phyloP scores from a whole-genome alignment of 1,284 basidiomycete genomes.

The Fomes fomentarius region DNA sequence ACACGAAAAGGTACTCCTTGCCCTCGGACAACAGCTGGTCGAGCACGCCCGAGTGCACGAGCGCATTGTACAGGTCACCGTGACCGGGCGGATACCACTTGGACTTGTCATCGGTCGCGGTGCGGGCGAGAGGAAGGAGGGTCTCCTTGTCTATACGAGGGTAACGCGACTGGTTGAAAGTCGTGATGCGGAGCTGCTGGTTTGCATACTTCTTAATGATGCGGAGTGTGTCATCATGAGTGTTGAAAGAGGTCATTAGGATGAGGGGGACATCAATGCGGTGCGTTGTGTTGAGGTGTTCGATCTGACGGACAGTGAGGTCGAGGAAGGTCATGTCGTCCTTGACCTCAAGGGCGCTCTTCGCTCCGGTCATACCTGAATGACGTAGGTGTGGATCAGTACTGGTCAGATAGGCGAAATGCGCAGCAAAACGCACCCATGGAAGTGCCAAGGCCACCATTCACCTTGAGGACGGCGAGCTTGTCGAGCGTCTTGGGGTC shows the following conservation, averaged over 20 bases:
- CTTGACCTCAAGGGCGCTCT: slow-evolving; percentile 91
- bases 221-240: slow-evolving; percentile 94
- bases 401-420: neutral
- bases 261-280: slow-evolving; percentile 93
- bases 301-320: slow-evolving; percentile 95
- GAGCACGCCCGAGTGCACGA: slow-evolving; percentile 94
- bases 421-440: slow-evolving; percentile 67
- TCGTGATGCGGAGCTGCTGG: slow-evolving; percentile 94
- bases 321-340: slow-evolving; percentile 99
- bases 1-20: slow-evolving; percentile 99
- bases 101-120: slow-evolving; percentile 90
- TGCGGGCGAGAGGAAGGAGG: slow-evolving; percentile 87
- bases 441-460: slow-evolving; percentile 98
- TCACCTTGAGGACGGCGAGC: slow-evolving; percentile 98
- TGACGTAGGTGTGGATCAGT: too few species aligned
- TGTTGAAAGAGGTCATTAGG: slow-evolving; percentile 99
- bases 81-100: slow-evolving; percentile 99
- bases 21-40: slow-evolving; percentile 95
- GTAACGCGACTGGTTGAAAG: slow-evolving; percentile 98
- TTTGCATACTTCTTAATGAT: slow-evolving; percentile 99
- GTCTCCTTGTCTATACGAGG: slow-evolving; percentile 97
- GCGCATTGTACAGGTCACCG: slow-evolving; percentile 95
- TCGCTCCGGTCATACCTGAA: slow-evolving; percentile 94
- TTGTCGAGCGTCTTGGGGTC: slow-evolving; percentile 78
- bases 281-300: slow-evolving; percentile 78